Base-by-base conservation (phyloP, 2,329 filamentous ascomycete species). In the Akanthomyces muscarius region DNA sequence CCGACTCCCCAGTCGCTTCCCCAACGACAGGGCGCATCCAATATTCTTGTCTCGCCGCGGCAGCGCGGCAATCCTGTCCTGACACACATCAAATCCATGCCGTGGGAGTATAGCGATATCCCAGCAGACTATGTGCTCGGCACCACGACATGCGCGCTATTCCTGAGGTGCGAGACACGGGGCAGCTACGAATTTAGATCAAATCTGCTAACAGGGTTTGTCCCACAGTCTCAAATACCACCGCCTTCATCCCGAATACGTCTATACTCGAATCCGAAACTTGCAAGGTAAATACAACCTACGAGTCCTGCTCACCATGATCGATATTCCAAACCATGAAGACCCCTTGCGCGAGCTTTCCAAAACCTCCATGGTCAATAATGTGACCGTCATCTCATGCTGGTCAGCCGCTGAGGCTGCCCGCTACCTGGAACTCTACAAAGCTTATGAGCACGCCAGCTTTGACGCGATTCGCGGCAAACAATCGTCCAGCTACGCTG, bases 101-200 rank as follows among this genome's bases (percentile, higher is more conserved):
- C 92, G 0, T 99, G 95, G 95, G 95, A 99, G 76, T 98, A 97
- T 75, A 93, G 91, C 65, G 94, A 98, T 71, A 97, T 97, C n/a
- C 89, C 90, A 1, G 91, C 94, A 38, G 95, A 99, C 77, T 99
- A 96, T 74, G 89, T 94, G 10, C 81, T 98, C 28, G 94, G 95
- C 0, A 73, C 85, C 48, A 96, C 92, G 0, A 96, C 93, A 7
- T 97, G 94, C 71, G 93, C 91, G 0, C 82, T 99, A 5, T 99
- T 98, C 73, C 80, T 99, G 48, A 96, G 80, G 80, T 80, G 54
- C 36, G n/a, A 7, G 28, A 48, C 68, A 66, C 10, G 54, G 7
- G 11, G 28, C 5, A 50, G 1, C 6, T 28, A 36, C n/a, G 30
- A 6, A 14, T 5, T n/a, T 8, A 6, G 7, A 18, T 25, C 3